These are phyloP conservation scores for Blastobotrys arbuscula DNA, from an alignment of 1,139 yeast genomes.

Conservation along the genomic window DNA sequence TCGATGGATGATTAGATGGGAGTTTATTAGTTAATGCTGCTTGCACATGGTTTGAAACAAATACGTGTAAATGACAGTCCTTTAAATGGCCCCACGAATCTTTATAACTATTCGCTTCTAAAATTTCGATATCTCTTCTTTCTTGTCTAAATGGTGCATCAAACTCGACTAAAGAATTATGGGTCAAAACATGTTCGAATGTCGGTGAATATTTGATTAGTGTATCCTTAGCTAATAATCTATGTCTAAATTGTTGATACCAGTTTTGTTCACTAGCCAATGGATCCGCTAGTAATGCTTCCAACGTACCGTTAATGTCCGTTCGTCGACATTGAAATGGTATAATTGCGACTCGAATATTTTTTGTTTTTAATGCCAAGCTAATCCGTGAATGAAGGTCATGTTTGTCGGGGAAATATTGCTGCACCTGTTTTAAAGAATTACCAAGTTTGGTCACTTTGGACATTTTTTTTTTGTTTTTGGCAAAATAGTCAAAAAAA, in stretches of 20 bases:
- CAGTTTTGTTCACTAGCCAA: conserved; percentile 32
- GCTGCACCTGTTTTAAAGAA: conserved; percentile 21
- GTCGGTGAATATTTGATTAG: conserved; percentile 29
- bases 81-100: conserved; percentile 31
- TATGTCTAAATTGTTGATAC: conserved; percentile 27
- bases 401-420: conserved; percentile 21
- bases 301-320: conserved; percentile 28
- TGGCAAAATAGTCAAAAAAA: too few relatives aligned
- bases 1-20: conserved; percentile 22
- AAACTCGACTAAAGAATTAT: conserved; percentile 34
- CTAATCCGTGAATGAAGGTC: conserved; percentile 24
- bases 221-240: conserved; percentile 33
- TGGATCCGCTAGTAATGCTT: conserved; percentile 35
- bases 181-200: conserved; percentile 32
- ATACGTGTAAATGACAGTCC: conserved; percentile 31
- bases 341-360: conserved; percentile 26
- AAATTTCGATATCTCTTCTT: conserved; percentile 23
- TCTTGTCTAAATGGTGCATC: conserved; percentile 30
- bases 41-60: conserved; percentile 21
- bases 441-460: background rate
- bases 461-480: too few relatives aligned
- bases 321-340: conserved; percentile 28
- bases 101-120: conserved; percentile 31
- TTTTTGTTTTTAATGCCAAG: conserved; percentile 12
- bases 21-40: conserved; percentile 19